Conservation (phyloP, 75 land plant species). For the Chamaecyparis obtusa region DNA sequence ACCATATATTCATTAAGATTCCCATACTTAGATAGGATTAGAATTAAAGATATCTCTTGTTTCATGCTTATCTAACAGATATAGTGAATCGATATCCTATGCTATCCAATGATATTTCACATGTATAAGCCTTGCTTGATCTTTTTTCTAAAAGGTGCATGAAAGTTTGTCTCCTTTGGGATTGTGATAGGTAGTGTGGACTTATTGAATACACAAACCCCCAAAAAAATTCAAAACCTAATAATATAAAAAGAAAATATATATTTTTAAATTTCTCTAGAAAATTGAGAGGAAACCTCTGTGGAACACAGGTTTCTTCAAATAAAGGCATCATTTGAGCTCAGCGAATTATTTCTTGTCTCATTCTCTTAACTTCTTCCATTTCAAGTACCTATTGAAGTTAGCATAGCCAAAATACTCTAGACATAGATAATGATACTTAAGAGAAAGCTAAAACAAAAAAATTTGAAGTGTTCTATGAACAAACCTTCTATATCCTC, state of each 20-base stretch:
- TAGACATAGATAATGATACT: background rate
- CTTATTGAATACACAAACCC: slow-evolving; percentile 19
- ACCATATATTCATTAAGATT: no score
- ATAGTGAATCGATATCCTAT: background rate
- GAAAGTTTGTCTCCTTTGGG: slow-evolving; percentile 57
- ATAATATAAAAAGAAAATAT: background rate
- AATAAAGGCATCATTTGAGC: slow-evolving; percentile 93
- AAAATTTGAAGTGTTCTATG: background rate
- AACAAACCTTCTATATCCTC: slow-evolving; percentile 54
- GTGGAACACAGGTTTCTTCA: slow-evolving; percentile 76
- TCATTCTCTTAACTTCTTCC: slow-evolving; percentile 71
- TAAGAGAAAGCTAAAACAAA: background rate
- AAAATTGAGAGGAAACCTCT: slow-evolving; percentile 42
- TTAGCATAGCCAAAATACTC: background rate
- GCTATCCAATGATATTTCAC: background rate
- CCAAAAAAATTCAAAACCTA: background rate
- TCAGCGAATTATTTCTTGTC: slow-evolving; percentile 83
- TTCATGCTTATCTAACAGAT: no score
- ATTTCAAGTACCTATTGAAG: slow-evolving; percentile 62
- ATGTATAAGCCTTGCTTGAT: background rate
- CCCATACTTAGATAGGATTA: no score
- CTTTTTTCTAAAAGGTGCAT: background rate
- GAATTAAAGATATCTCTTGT: background rate
- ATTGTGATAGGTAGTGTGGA: slow-evolving; percentile 51
- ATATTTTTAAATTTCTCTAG: background rate